Percentiles rank a stretch among this genome's conserved stretches.
phyloP scores from a whole-genome alignment of 192 early-diverging fungal genomes.

The Backusella westeae region DNA sequence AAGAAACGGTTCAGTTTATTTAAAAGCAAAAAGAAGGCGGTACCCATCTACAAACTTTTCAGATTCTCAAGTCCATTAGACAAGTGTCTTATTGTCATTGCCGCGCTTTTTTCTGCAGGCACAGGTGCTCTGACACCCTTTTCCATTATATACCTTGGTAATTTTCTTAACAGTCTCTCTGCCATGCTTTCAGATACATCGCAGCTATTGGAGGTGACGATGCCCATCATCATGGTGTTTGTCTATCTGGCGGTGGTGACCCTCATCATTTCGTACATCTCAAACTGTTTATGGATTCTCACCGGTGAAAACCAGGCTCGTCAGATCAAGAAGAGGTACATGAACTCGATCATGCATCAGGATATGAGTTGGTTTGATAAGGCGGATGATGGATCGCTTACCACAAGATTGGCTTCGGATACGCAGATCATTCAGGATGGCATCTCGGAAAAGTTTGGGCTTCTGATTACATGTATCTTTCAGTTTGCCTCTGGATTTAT shows the following conservation, averaged over 20 bases:
- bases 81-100: conserved; percentile 4
- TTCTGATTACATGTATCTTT: conserved; percentile 57
- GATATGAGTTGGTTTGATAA: conserved; percentile 85
- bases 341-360: conserved; percentile 76
- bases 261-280: conserved; percentile 52
- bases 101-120: conserved; percentile 13
- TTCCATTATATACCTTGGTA: conserved; percentile 30
- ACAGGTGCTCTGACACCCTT: conserved; percentile 27
- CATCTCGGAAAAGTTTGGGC: conserved; percentile 78
- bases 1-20: not conserved
- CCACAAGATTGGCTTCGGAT: conserved; percentile 84
- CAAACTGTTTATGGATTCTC: conserved; percentile 54
- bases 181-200: not conserved
- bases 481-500: conserved; percentile 71
- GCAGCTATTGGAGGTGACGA: not conserved
- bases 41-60: conserved; percentile 61
- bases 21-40: conserved; percentile 26
- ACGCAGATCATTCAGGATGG: conserved; percentile 86
- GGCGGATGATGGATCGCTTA: conserved; percentile 71
- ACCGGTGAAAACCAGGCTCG: conserved; percentile 50
- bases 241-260: conserved; percentile 54
- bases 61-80: conserved; percentile 47
- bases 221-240: conserved; percentile 40
- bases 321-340: conserved; percentile 73
- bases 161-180: conserved; percentile 19